Base-by-base conservation (phyloP, 179 eudicot genomes). In the Dionaea muscipula region DNA sequence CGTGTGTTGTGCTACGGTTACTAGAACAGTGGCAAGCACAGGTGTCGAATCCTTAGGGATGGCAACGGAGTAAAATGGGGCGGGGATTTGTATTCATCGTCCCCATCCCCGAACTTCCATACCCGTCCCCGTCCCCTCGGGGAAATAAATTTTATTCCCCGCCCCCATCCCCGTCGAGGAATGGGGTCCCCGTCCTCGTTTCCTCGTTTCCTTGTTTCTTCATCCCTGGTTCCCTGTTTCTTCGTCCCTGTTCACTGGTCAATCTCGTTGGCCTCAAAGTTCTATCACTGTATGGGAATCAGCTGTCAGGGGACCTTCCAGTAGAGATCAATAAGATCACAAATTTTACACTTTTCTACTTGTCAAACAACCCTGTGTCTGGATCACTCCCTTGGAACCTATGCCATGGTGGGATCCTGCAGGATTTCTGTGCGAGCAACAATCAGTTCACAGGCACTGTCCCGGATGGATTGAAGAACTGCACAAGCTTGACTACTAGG, bases 181-280 rank as follows among this genome's bases (percentile, higher is more conserved):
- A n/a, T n/a, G n/a, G n/a, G n/a, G n/a, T n/a, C n/a, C n/a, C n/a
- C n/a, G n/a, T n/a, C n/a, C n/a, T n/a, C n/a, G n/a, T n/a, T n/a
- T n/a, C n/a, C n/a, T n/a, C n/a, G n/a, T n/a, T n/a, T n/a, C n/a
- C n/a, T n/a, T n/a, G n/a, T n/a, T n/a, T n/a, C n/a, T n/a, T n/a
- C n/a, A n/a, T n/a, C n/a, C n/a, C n/a, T n/a, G n/a, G n/a, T n/a
- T n/a, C n/a, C n/a, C n/a, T n/a, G n/a, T n/a, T n/a, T n/a, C n/a
- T n/a, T n/a, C n/a, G 13, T 80, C 43, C 85, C 82, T n/a, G 31
- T 37, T 68, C 78, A 1, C 17, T 80, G 18, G 82, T 78, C 16
- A 55, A 66, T 54, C 26, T 81, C 48, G 38, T 17, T 0, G 46
- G 59, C 9, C 60, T 78, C 56, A 70, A 70, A 51, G 58, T 55